Conservation (phyloP, 1,284 basidiomycete genomes). For the Ceratobasidium sp. region DNA sequence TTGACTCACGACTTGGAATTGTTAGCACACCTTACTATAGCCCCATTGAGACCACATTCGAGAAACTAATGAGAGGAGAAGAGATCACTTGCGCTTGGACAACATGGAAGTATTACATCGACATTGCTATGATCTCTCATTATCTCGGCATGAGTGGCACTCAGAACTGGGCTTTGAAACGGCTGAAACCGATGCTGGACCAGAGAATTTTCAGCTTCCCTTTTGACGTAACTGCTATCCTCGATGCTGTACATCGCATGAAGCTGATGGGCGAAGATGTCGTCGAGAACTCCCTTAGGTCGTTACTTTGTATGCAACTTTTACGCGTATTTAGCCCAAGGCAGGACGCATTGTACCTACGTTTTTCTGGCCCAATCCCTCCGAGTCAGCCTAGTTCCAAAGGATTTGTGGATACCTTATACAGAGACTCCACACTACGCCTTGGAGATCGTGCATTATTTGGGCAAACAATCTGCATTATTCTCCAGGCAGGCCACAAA, state of each 20-base stretch:
- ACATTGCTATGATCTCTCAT: not conserved
- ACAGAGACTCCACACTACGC: not conserved
- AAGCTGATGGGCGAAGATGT: not conserved
- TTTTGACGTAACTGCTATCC: too few species aligned
- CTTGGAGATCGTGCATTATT: not conserved
- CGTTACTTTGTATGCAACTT: not conserved
- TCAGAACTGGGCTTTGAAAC: not conserved
- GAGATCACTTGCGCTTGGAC: not conserved
- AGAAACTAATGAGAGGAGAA: not conserved
- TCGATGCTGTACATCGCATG: not conserved
- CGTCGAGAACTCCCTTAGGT: not conserved
- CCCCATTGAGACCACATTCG: not conserved
- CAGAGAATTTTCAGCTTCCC: not conserved
- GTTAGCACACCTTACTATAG: not conserved
- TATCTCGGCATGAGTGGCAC: not conserved
- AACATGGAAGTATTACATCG: not conserved
- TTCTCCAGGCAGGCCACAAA: slow-evolving; percentile 11
- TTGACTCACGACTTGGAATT: not conserved
- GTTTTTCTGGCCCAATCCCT: not conserved
- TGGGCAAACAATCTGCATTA: slow-evolving; percentile 9
- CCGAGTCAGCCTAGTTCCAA: not conserved
- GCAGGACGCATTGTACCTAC: not conserved
- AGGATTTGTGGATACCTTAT: not conserved
- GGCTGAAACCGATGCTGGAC: not conserved
- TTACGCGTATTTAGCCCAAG: not conserved